Percentiles rank a stretch among this genome's conserved stretches.
Evolutionary conservation across 2,329 filamentous ascomycete genomes (phyloP).

Genomic region (Penicillium polonicum): DNA sequence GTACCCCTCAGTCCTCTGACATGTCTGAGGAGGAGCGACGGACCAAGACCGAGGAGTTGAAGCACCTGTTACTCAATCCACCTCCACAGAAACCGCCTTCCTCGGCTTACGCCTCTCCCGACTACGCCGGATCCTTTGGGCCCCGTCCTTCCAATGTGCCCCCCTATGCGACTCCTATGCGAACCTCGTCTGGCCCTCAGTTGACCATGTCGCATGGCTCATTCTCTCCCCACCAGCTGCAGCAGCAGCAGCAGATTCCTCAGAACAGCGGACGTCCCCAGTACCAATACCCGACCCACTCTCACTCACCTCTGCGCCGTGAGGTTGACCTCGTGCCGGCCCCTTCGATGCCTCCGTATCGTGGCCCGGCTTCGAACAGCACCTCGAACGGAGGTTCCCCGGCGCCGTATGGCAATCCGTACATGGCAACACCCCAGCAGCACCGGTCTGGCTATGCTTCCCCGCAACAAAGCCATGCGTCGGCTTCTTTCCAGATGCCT

Average conservation of each 20-base stretch:
- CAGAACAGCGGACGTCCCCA: conserved; percentile 23
- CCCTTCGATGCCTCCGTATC: neutral
- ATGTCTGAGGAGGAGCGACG: conserved; percentile 43
- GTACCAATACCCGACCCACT: conserved; percentile 23
- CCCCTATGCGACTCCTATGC: conserved; percentile 33
- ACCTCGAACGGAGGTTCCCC: conserved; percentile 14
- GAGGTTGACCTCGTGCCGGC: conserved; percentile 22
- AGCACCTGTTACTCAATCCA: conserved; percentile 47
- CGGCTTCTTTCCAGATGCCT: conserved; percentile 23
- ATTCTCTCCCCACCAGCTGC: conserved; percentile 10
- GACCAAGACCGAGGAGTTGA: conserved; percentile 47
- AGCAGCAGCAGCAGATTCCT: conserved; percentile 17
- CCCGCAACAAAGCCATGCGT: conserved; percentile 24
- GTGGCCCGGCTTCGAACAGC: conserved; percentile 8
- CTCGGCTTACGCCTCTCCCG: conserved; percentile 29
- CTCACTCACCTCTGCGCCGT: conserved; percentile 34
- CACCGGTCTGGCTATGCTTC: conserved; percentile 23
- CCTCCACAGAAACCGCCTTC: conserved; percentile 38
- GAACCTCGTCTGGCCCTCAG: conserved; percentile 38
- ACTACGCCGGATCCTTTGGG: conserved; percentile 20
- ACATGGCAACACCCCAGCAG: conserved; percentile 13
- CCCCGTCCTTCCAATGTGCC: conserved; percentile 24
- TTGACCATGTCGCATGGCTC: conserved; percentile 22
- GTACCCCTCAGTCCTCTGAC: conserved; percentile 26
- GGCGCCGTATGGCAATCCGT: conserved; percentile 25